These are phyloP conservation scores for Digitaria exilis DNA, from an alignment of 202 grass and related monocot genomes.

Conservation along the genomic window DNA sequence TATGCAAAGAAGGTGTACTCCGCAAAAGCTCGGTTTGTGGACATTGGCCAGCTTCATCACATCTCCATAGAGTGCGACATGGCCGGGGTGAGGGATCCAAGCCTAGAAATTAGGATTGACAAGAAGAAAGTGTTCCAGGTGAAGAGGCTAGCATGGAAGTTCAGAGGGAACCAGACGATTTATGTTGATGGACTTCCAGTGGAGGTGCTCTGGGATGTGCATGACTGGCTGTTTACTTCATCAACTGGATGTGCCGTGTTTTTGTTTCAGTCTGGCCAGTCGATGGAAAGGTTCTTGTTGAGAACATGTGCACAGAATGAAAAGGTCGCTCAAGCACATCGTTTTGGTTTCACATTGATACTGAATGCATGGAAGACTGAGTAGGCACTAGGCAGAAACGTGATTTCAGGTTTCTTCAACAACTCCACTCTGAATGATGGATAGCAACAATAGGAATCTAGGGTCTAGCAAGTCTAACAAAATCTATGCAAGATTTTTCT, in stretches of 20 bases:
- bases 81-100: conserved; percentile 45
- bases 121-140: conserved; percentile 64
- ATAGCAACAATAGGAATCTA: conserved; percentile 23
- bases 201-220: conserved; percentile 65
- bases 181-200: conserved; percentile 57
- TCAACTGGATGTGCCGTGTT: conserved; percentile 45
- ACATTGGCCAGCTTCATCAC: conserved; percentile 46
- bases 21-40: conserved; percentile 46
- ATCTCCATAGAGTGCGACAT: conserved; percentile 55
- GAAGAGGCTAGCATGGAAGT: conserved; percentile 61
- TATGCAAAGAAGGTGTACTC: conserved; percentile 60
- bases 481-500: conserved; percentile 28
- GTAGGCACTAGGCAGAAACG: conserved; percentile 39
- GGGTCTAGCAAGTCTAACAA: conserved; percentile 41
- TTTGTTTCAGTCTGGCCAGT: conserved; percentile 58
- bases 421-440: conserved; percentile 1
- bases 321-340: conserved; percentile 30
- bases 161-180: conserved; percentile 64
- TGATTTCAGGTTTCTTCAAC: conserved; percentile 35
- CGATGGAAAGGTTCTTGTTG: conserved; percentile 43
- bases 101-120: conserved; percentile 59
- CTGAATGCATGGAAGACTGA: conserved; percentile 62
- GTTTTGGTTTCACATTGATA: conserved; percentile 58
- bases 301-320: conserved; percentile 37
- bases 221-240: conserved; percentile 55